phyloP scores from a whole-genome alignment of 306 rosid species.

The Glycine tomentella region DNA sequence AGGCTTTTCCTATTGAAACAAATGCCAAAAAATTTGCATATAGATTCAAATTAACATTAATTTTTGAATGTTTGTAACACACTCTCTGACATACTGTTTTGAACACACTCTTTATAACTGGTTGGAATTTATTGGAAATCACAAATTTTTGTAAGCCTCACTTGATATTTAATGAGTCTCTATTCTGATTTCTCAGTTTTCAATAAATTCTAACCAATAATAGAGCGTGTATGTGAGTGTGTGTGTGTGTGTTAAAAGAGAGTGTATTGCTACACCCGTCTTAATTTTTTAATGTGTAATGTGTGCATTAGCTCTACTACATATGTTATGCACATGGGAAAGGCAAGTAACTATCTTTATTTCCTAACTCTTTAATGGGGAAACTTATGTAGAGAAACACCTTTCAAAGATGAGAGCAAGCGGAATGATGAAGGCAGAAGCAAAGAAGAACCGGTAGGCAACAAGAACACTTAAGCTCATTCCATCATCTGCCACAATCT shows the following conservation, averaged over 20 bases:
- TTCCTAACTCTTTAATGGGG: not conserved
- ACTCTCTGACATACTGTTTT: too few relatives aligned
- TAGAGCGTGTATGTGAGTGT: too few relatives aligned
- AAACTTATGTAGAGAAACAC: conserved; percentile 29
- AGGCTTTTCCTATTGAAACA: conserved; percentile 52
- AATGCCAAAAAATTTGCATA: not conserved
- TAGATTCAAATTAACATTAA: not conserved
- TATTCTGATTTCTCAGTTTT: too few relatives aligned
- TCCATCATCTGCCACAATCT: conserved; percentile 64
- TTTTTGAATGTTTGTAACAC: not conserved
- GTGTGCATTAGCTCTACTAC: not conserved
- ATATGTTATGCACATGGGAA: conserved; percentile 3
- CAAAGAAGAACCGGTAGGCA: conserved; percentile 67
- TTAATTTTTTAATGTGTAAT: not conserved
- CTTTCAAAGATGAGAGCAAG: conserved; percentile 63
- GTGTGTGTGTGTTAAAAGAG: too few relatives aligned
- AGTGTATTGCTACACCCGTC: too few relatives aligned
- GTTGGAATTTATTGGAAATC: too few relatives aligned
- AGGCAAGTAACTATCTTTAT: not conserved
- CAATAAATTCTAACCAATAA: too few relatives aligned
- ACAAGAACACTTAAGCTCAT: conserved; percentile 55
- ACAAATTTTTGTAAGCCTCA: too few relatives aligned
- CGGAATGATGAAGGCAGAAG: conserved; percentile 58
- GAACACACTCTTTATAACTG: too few relatives aligned
- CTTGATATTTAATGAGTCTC: too few relatives aligned